Evolutionary conservation across 805 yeast genomes (phyloP).

Genomic region (Vanderwaltozyma verrucispora): DNA sequence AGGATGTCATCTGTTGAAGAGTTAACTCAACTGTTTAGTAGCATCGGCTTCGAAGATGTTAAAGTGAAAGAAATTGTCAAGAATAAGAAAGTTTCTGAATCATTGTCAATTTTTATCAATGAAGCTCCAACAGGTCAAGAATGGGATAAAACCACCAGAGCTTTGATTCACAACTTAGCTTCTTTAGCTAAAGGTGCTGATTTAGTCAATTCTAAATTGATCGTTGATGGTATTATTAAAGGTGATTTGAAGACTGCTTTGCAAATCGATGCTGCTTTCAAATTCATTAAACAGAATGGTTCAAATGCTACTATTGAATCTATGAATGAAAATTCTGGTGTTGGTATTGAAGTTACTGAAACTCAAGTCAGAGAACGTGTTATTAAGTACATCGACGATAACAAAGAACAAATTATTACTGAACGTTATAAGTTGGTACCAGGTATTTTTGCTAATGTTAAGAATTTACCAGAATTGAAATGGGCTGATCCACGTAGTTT

Average conservation of each 20-base stretch:
- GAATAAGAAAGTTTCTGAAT: constrained; percentile 71
- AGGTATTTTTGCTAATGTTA: constrained; percentile 62
- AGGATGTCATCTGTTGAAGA: constrained; percentile 29
- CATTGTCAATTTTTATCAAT: constrained; percentile 50
- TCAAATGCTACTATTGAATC: constrained; percentile 37
- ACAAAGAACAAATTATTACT: constrained; percentile 49
- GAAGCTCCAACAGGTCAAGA: constrained; percentile 29
- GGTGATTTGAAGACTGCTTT: constrained; percentile 55
- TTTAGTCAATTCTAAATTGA: constrained; percentile 37
- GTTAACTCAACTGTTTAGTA: constrained; percentile 25
- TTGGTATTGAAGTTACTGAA: constrained; percentile 62
- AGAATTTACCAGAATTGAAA: constrained; percentile 62
- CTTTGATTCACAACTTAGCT: constrained; percentile 71
- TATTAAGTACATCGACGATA: constrained; percentile 44
- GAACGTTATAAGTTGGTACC: constrained; percentile 78
- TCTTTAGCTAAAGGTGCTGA: constrained; percentile 50
- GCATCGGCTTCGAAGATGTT: constrained; percentile 60
- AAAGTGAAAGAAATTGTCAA: constrained; percentile 73
- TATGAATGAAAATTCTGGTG: constrained; percentile 63
- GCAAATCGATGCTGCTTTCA: constrained; percentile 73
- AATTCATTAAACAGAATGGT: constrained; percentile 51
- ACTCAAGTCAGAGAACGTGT: constrained; percentile 55
- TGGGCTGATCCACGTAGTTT: constrained; percentile 88
- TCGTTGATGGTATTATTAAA: constrained; percentile 52
- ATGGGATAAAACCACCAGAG: constrained; percentile 49